These are phyloP conservation scores for Debaryomyces sp. DNA, from an alignment of 1,139 yeast genomes.

Conservation along the genomic window DNA sequence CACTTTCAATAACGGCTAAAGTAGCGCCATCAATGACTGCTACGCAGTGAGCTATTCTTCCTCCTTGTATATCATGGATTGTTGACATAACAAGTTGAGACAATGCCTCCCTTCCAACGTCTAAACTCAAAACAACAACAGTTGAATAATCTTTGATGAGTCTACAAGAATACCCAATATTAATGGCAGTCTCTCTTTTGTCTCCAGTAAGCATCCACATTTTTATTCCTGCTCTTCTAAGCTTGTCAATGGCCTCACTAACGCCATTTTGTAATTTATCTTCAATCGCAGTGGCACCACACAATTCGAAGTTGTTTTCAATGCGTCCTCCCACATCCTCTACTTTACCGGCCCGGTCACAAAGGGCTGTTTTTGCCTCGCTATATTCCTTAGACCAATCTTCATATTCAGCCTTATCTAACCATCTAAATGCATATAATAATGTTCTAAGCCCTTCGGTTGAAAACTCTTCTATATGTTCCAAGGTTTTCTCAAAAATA, in stretches of 20 bases:
- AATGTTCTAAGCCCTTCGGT: constrained; percentile 93
- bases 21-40: constrained; percentile 93
- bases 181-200: constrained; percentile 95
- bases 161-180: constrained; percentile 93
- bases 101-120: constrained; percentile 54
- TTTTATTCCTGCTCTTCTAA: constrained; percentile 90
- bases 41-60: constrained; percentile 88
- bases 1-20: constrained; percentile 68
- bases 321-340: constrained; percentile 73
- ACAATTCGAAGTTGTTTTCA: constrained; percentile 65
- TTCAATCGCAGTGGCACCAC: constrained; percentile 97
- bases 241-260: constrained; percentile 87
- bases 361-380: constrained; percentile 76
- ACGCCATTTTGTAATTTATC: constrained; percentile 97
- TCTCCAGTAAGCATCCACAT: constrained; percentile 99
- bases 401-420: constrained; percentile 59
- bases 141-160: constrained; percentile 92
- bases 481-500: constrained; percentile 78
- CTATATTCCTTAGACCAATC: constrained; percentile 69
- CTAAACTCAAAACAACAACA: constrained; percentile 71
- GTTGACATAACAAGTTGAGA: constrained; percentile 61
- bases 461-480: constrained; percentile 91
- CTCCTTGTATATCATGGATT: constrained; percentile 60
- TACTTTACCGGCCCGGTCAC: constrained; percentile 64
- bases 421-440: constrained; percentile 77